Evolutionary conservation across 495 filamentous ascomycete genomes (phyloP).

Genomic region (Penicillium goetzii): DNA sequence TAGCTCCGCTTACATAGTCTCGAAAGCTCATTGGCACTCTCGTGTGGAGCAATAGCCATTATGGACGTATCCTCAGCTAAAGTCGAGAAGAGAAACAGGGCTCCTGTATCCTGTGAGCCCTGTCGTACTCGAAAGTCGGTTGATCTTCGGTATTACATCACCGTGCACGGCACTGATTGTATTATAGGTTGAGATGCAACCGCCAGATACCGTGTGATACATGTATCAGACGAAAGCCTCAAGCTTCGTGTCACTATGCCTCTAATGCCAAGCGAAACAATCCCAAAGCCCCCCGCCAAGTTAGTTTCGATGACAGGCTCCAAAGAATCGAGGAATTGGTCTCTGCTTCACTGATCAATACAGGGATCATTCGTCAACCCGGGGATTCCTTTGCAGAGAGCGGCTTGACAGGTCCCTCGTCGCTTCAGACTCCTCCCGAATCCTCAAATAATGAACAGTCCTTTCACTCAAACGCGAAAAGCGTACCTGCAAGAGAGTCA

Average conservation of each 20-base stretch:
- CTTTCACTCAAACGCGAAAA: neutral
- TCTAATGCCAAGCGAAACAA: slow-evolving; percentile 44
- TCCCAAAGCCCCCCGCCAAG: slow-evolving; percentile 28
- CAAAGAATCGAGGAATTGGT: slow-evolving; percentile 56
- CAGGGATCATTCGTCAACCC: neutral
- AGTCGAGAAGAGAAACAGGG: slow-evolving; percentile 41
- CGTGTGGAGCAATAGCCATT: neutral
- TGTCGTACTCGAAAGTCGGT: slow-evolving; percentile 45
- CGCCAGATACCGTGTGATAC: slow-evolving; percentile 46
- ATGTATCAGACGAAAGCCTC: slow-evolving; percentile 50
- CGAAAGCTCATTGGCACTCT: neutral
- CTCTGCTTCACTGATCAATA: neutral
- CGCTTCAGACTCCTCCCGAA: neutral
- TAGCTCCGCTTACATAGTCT: neutral
- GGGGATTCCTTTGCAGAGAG: neutral
- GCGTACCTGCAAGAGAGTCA: slow-evolving; percentile 15
- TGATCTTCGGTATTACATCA: neutral
- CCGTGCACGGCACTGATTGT: neutral
- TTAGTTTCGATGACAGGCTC: slow-evolving; percentile 53
- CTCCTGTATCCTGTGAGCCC: slow-evolving; percentile 43
- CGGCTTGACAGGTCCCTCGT: neutral
- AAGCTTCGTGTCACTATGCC: slow-evolving; percentile 49
- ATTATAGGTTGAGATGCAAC: slow-evolving; percentile 50
- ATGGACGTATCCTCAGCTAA: slow-evolving; percentile 4
- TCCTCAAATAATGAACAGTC: neutral